Evolutionary conservation across 495 filamentous ascomycete genomes (phyloP).

Genomic region (Podospora comata): DNA sequence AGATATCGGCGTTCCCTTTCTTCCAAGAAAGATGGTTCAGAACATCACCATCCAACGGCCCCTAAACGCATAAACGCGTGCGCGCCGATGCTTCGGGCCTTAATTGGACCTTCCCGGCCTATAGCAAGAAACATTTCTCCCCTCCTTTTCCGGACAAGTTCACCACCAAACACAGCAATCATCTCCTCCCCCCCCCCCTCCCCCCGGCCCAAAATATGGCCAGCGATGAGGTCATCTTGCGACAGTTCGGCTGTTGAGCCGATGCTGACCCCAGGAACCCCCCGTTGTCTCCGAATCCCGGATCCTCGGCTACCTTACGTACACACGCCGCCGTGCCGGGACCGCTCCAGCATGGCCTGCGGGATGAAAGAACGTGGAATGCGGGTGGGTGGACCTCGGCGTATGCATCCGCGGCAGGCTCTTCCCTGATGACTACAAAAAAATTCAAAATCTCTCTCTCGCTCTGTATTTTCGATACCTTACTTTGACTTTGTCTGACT

Average conservation of each 20-base stretch:
- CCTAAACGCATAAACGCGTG: background rate
- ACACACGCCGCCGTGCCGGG: background rate
- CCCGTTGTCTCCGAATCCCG: background rate
- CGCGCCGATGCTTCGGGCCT: slow-evolving; percentile 5
- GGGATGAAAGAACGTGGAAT: background rate
- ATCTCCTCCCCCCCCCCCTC: background rate
- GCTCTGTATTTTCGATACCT: background rate
- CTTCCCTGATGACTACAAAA: slow-evolving; percentile 3
- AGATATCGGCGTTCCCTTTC: too few species aligned
- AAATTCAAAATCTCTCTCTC: slow-evolving; percentile 10
- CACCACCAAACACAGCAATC: background rate
- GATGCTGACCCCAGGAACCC: background rate
- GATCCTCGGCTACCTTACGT: background rate
- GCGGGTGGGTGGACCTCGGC: slow-evolving; percentile 5
- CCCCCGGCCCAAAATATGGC: background rate
- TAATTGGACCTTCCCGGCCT: background rate
- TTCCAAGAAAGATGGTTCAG: too few species aligned
- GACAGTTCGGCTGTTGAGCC: slow-evolving; percentile 10
- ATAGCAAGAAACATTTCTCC: background rate
- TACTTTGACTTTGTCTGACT: background rate
- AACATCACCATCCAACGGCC: slow-evolving; percentile 5
- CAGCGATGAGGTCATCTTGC: slow-evolving; percentile 27
- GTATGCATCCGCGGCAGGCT: background rate
- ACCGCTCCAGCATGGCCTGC: background rate
- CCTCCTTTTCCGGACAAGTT: background rate